These are phyloP conservation scores for Moesziomyces sp. DNA, from an alignment of 1,284 basidiomycete genomes.

Conservation along the genomic window DNA sequence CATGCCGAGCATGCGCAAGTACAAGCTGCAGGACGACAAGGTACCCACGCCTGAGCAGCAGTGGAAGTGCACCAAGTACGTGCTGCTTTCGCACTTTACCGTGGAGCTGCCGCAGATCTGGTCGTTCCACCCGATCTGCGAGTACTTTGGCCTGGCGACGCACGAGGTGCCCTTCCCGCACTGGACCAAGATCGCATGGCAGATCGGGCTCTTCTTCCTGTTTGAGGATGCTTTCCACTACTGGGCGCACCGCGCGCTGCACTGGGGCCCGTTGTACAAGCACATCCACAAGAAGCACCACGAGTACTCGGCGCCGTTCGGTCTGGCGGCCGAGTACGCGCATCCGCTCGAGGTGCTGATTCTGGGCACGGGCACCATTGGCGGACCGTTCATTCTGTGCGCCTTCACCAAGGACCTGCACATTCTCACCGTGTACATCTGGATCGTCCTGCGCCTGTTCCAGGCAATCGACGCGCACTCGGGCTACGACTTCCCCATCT, in stretches of 20 bases:
- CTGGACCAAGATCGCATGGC: slow-evolving; percentile 71
- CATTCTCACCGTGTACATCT: slow-evolving; percentile 91
- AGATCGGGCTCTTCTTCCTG: slow-evolving; percentile 90
- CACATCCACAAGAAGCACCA: slow-evolving; percentile 94
- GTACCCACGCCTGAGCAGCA: slow-evolving; percentile 83
- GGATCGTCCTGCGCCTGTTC: slow-evolving; percentile 93
- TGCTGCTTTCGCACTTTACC: slow-evolving; percentile 94
- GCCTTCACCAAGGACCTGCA: slow-evolving; percentile 74
- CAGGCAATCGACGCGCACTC: slow-evolving; percentile 98
- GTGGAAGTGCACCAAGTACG: slow-evolving; percentile 95
- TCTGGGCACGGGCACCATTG: slow-evolving; percentile 85
- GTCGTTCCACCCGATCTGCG: slow-evolving; percentile 94
- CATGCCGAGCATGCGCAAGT: slow-evolving; percentile 90
- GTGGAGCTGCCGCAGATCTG: slow-evolving; percentile 95
- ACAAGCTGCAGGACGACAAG: slow-evolving; percentile 89
- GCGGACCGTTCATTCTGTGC: slow-evolving; percentile 86
- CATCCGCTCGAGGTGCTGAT: slow-evolving; percentile 94
- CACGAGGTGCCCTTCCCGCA: slow-evolving; percentile 90
- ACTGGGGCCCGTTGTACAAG: slow-evolving; percentile 92
- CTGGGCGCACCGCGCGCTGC: slow-evolving; percentile 84
- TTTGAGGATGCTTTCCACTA: slow-evolving; percentile 94
- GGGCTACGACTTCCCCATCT: slow-evolving; percentile 82
- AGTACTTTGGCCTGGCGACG: slow-evolving; percentile 87
- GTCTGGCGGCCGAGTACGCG: slow-evolving; percentile 96
- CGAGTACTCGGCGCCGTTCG: slow-evolving; percentile 96